phyloP scores from a whole-genome alignment of 2,329 filamentous ascomycete species.

The Calonectria pauciramosa region DNA sequence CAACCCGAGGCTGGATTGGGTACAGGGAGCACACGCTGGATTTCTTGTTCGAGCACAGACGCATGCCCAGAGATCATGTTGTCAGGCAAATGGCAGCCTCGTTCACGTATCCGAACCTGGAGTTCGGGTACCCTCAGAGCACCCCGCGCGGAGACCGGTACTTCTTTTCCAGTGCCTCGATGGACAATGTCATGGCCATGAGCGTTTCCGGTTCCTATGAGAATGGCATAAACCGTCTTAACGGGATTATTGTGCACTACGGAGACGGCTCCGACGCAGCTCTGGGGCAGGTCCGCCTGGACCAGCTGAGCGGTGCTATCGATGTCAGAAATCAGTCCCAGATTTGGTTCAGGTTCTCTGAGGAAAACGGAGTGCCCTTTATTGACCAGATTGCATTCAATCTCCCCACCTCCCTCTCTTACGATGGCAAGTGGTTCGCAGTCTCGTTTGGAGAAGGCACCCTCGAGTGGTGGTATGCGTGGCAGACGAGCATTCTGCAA shows the following conservation, averaged over 20 bases:
- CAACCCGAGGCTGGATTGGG: background rate
- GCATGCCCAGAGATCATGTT: background rate
- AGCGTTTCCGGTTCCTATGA: background rate
- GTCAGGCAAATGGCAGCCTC: no score
- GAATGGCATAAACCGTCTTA: background rate
- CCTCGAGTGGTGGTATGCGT: background rate
- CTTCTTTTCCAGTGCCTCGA: background rate
- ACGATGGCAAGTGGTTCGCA: background rate
- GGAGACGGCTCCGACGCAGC: no score
- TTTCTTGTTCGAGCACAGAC: background rate
- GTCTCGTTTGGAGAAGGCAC: background rate
- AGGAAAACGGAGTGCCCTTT: background rate
- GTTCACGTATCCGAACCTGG: background rate
- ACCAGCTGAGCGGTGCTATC: background rate
- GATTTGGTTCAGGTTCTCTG: background rate
- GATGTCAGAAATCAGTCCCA: no score
- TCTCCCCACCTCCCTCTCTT: background rate
- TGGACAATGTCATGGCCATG: background rate
- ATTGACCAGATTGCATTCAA: background rate
- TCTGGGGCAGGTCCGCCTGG: background rate
- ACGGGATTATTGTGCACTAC: background rate
- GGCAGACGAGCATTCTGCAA: background rate
- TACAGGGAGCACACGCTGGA: background rate
- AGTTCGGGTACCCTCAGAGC: background rate
- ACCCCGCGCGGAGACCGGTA: background rate